Conservation (phyloP, 441 rosid species). For the Eutrema salsugineum region DNA sequence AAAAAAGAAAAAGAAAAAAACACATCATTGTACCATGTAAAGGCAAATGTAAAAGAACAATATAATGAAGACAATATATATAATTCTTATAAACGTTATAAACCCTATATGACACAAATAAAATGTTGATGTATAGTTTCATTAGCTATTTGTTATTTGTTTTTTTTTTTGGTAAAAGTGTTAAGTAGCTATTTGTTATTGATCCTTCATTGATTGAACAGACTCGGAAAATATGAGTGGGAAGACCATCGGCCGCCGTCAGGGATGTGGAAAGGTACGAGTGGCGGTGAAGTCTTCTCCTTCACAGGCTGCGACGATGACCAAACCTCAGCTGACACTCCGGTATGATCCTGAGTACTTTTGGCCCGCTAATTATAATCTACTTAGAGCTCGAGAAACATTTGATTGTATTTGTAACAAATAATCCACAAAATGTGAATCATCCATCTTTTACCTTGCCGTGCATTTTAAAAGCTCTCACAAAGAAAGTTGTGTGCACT, state of each 20-base stretch:
- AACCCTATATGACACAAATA: too few relatives aligned
- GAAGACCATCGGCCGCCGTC: constrained; percentile 63
- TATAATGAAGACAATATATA: background rate
- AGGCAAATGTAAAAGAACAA: background rate
- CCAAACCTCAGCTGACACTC: constrained; percentile 65
- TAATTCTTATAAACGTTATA: background rate
- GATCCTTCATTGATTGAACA: constrained; percentile 9
- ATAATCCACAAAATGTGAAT: background rate
- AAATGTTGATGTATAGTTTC: background rate
- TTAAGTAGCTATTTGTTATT: background rate
- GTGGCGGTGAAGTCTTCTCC: constrained; percentile 66
- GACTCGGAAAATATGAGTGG: constrained; percentile 49
- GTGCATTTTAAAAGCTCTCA: background rate
- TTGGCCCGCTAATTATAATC: background rate
- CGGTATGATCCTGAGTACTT: constrained; percentile 33
- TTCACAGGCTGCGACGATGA: constrained; percentile 69
- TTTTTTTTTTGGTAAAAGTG: too few relatives aligned
- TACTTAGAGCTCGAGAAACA: background rate
- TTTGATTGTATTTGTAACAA: background rate
- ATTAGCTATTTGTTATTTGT: background rate
- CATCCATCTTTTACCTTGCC: background rate
- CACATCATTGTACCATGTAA: too few relatives aligned
- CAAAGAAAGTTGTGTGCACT: background rate
- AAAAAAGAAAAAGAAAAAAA: too few relatives aligned
- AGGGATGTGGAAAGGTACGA: constrained; percentile 68